Evolutionary conservation across 108 stramenopile genomes (phyloP).

Genomic region (Aurantiochytrium sp.): DNA sequence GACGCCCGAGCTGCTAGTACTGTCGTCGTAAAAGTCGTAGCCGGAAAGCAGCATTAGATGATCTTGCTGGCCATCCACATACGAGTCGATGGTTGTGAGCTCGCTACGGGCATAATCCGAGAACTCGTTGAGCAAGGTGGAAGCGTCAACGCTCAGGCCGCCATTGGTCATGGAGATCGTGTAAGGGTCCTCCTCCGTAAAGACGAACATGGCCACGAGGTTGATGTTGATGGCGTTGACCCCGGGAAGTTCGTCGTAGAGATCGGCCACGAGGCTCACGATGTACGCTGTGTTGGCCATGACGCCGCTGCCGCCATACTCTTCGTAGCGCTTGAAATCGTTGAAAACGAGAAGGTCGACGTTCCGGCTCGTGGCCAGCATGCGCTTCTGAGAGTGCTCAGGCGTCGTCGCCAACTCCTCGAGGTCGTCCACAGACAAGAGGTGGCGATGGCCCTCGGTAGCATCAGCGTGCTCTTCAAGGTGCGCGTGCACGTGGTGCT

Average conservation of each 20-base stretch:
- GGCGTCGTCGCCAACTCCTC: background rate
- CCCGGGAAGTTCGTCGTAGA: background rate
- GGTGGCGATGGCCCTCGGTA: no score
- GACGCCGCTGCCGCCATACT: background rate
- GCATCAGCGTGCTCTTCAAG: no score
- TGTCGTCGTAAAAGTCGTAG: background rate
- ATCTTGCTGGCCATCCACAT: background rate
- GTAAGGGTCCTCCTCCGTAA: background rate
- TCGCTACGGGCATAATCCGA: background rate
- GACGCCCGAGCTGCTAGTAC: background rate
- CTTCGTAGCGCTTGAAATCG: background rate
- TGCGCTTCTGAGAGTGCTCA: background rate
- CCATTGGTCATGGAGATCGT: background rate
- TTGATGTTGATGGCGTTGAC: background rate
- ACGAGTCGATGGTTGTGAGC: background rate
- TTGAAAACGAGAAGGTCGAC: background rate
- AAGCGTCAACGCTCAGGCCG: background rate
- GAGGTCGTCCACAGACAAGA: background rate
- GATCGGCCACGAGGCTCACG: slow-evolving; percentile 15
- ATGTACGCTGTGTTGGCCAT: background rate
- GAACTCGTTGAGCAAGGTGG: background rate
- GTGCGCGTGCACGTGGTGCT: no score
- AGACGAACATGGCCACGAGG: background rate
- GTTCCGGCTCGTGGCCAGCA: background rate
- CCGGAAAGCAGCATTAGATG: background rate